Evolutionary conservation across 176 grass and related monocot species (phyloP).

Genomic region (Ensete glaucum): DNA sequence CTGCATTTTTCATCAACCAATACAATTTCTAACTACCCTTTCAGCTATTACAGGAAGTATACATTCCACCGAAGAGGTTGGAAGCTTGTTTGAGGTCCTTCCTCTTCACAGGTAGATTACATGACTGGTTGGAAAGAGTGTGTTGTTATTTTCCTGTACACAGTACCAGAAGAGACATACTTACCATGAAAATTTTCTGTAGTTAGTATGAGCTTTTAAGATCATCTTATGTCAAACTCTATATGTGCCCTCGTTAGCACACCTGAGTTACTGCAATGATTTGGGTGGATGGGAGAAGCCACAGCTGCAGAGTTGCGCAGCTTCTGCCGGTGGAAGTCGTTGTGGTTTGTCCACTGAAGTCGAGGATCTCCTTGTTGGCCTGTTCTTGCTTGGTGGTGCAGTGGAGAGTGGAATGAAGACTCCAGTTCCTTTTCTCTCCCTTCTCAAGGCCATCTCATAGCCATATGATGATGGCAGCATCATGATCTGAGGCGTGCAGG

Average conservation of each 20-base stretch:
- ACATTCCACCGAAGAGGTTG: background rate
- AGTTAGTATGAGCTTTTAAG: no score
- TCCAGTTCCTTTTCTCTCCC: slow-evolving; percentile 40
- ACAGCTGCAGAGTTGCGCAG: background rate
- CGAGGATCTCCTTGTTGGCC: slow-evolving; percentile 8
- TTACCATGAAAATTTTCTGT: no score
- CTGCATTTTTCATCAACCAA: background rate
- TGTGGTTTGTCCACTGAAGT: slow-evolving; percentile 9
- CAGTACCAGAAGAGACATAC: no score
- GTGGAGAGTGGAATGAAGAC: slow-evolving; percentile 42
- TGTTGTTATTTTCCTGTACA: background rate
- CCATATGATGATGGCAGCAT: slow-evolving; percentile 11
- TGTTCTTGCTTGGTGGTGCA: slow-evolving; percentile 21
- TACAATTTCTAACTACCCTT: background rate
- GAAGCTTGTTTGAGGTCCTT: background rate
- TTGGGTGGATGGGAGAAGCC: background rate
- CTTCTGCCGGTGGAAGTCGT: slow-evolving; percentile 11
- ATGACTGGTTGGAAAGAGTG: background rate
- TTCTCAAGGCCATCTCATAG: slow-evolving; percentile 19
- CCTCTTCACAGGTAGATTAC: background rate
- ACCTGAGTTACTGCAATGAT: background rate
- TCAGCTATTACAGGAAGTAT: background rate
- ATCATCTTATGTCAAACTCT: background rate
- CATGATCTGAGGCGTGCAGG: slow-evolving; percentile 21
- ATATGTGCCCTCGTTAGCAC: background rate